phyloP scores from a whole-genome alignment of 441 rosid genomes.

The Erodium texanum region DNA sequence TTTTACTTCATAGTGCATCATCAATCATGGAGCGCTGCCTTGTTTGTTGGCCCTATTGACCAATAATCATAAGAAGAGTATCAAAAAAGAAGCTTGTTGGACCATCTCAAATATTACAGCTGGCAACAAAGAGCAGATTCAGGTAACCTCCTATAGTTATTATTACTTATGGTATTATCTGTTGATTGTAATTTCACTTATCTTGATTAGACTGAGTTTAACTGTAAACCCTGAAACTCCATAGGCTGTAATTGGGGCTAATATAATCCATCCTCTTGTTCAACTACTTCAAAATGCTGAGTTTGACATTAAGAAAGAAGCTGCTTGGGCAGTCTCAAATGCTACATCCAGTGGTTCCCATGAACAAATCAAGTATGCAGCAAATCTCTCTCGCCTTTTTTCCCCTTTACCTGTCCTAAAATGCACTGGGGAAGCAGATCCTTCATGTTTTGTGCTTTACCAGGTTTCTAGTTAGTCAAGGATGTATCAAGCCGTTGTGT shows the following conservation, averaged over 20 bases:
- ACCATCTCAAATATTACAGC: slow-evolving; percentile 91
- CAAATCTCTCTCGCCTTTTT: too few relatives aligned
- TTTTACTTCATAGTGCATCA: slow-evolving; percentile 41
- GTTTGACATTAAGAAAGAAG: slow-evolving; percentile 85
- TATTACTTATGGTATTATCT: not conserved
- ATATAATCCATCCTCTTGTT: slow-evolving; percentile 52
- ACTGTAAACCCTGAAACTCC: slow-evolving; percentile 7
- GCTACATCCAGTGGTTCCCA: slow-evolving; percentile 82
- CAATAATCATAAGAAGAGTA: slow-evolving; percentile 65
- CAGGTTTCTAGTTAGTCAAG: slow-evolving; percentile 67
- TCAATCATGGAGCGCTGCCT: slow-evolving; percentile 61
- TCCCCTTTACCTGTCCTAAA: not conserved
- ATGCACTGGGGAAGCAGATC: not conserved
- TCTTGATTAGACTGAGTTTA: too few relatives aligned
- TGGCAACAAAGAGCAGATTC: slow-evolving; percentile 84
- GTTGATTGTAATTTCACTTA: too few relatives aligned
- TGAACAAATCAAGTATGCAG: slow-evolving; percentile 72
- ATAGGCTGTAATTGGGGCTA: slow-evolving; percentile 66
- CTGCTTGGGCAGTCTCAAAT: slow-evolving; percentile 84
- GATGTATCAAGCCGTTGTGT: slow-evolving; percentile 79
- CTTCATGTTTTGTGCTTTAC: not conserved
- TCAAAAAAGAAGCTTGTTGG: slow-evolving; percentile 93
- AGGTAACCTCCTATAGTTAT: slow-evolving; percentile 29
- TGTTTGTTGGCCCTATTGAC: slow-evolving; percentile 60
- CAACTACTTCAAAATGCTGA: slow-evolving; percentile 74